phyloP scores from a whole-genome alignment of 768 basidiomycete genomes.

The Sporobolomyces pararoseus region DNA sequence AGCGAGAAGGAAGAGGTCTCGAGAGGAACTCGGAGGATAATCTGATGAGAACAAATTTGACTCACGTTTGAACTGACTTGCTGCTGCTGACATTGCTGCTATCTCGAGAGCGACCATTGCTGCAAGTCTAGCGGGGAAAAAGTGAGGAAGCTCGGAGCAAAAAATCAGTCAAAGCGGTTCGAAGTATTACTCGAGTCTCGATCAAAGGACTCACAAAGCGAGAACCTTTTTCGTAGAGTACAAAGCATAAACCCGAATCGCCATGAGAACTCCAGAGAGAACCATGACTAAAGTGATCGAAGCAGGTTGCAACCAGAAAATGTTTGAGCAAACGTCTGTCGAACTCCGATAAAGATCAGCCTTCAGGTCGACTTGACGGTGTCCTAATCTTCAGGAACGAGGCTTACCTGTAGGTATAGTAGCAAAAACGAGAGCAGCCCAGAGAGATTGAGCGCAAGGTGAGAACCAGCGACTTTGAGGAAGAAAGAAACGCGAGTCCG shows the following conservation, averaged over 20 bases:
- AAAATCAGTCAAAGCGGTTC: no score
- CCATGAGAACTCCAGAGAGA: neutral
- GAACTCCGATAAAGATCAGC: no score
- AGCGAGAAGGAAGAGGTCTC: no score
- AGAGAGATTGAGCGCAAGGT: neutral
- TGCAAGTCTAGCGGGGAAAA: neutral
- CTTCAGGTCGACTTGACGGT: no score
- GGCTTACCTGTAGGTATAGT: neutral
- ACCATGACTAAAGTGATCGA: neutral
- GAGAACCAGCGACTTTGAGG: slow-evolving; percentile 4
- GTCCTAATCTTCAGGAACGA: neutral
- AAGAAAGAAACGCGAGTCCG: no score
- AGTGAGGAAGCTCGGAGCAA: no score
- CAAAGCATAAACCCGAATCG: slow-evolving; percentile 2
- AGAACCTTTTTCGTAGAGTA: neutral
- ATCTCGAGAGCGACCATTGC: neutral
- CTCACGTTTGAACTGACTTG: neutral
- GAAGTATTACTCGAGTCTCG: no score
- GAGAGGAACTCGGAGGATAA: neutral
- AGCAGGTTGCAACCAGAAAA: slow-evolving; percentile 2
- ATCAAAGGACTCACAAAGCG: neutral
- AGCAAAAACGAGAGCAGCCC: neutral
- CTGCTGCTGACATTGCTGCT: neutral
- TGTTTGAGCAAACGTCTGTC: neutral
- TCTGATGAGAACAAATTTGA: neutral